Base-by-base conservation (phyloP, 2,329 filamentous ascomycete species). In the Grosmannia clavigera region DNA sequence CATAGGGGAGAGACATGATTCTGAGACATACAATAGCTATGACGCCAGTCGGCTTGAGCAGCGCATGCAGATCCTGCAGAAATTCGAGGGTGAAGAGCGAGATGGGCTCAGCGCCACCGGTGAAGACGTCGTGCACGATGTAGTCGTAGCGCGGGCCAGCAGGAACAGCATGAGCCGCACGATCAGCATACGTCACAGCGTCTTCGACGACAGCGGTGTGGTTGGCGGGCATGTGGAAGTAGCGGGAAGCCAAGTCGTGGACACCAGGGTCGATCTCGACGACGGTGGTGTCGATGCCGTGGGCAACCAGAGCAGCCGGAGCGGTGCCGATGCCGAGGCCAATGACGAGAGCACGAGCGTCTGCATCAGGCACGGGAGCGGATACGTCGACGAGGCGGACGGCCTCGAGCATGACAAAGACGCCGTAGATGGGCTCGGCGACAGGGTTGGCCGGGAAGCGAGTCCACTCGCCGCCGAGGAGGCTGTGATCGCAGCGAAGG, bases 91-190 rank as follows among this genome's bases (percentile, higher is more conserved):
- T 97, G 73, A 99, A 99, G 9, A 99, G 82, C 9, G 85, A 78
- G 3, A 92, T 83, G 0, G 94, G 94, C 71, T 97, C 94, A 0
- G 91, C 92, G 58, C 94, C 94, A 29, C 94, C 94, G 0, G 94
- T 99, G 71, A 99, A 99, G 29, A 99, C 94, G 66, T 99, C 94
- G 71, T 99, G 94, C 59, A 99, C 81, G 68, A 99, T 94, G 75
- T 96, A 97, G 74, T 96, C 87, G 71, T 87, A 99, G 33, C 77
- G 77, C 55, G 76, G 61, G 22, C 67, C 71, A 9, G 73, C 70
- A 6, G 19, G 5, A 60, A 75, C 67, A 33, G 73, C 66, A 57
- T 73, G 68, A 59, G 75, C 75, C 55, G 79, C 69, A 58, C 73
- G 68, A 54, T 76, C 72, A 22, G 83, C 80, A 71, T 85, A 96